These are phyloP conservation scores for Sporothrix brasiliensis DNA, from an alignment of 2,329 filamentous ascomycete genomes.

Conservation along the genomic window DNA sequence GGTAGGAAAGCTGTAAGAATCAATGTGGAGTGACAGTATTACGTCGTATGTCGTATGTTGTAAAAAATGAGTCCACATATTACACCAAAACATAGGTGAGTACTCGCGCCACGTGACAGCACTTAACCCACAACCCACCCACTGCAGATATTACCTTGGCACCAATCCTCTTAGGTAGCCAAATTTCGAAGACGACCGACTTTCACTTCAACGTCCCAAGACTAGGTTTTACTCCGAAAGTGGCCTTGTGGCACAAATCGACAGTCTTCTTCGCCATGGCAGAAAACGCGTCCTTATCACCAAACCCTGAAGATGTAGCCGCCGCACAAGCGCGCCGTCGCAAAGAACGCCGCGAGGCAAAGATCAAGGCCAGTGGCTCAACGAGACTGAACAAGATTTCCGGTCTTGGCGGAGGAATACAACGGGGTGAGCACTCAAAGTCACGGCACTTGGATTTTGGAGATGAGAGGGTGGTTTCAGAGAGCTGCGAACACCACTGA, in stretches of 20 bases:
- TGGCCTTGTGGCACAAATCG: neutral
- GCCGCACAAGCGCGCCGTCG: constrained; percentile 69
- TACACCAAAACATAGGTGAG: neutral
- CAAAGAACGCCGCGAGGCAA: constrained; percentile 77
- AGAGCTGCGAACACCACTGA: neutral
- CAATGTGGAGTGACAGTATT: neutral
- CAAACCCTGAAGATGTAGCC: constrained; percentile 48
- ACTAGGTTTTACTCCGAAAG: too few species aligned
- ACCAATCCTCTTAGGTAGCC: neutral
- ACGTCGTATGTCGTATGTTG: too few species aligned
- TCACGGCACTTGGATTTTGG: neutral
- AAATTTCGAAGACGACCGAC: neutral
- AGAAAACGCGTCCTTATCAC: constrained; percentile 43
- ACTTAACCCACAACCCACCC: neutral
- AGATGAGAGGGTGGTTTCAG: neutral
- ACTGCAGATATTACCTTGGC: neutral
- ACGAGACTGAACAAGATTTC: constrained; percentile 75
- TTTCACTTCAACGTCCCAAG: neutral
- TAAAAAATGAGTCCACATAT: too few species aligned
- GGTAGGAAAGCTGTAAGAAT: neutral
- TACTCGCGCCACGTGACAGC: neutral
- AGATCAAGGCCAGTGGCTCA: constrained; percentile 72
- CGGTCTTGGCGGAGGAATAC: constrained; percentile 64
- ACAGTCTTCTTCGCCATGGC: constrained; percentile 44
- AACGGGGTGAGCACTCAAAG: constrained; percentile 45